These are phyloP conservation scores for Calonectria hawksworthii DNA, from an alignment of 2,329 filamentous ascomycete species.

Conservation along the genomic window DNA sequence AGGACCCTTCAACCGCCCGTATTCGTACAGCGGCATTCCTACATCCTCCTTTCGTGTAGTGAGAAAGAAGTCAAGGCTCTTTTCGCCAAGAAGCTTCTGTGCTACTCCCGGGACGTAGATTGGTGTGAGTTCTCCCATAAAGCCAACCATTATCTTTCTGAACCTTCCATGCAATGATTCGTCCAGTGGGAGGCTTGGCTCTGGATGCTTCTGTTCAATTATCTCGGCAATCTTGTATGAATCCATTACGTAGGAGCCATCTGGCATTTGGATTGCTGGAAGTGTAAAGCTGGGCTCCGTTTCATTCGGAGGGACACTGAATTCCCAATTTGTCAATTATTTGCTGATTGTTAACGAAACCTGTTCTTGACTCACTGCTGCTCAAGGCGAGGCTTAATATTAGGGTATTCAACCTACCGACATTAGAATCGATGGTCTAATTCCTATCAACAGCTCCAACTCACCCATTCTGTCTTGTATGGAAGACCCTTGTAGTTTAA, in stretches of 20 bases:
- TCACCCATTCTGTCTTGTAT: conserved; percentile 37
- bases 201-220: conserved; percentile 71
- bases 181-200: conserved; percentile 51
- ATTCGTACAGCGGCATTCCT: conserved; percentile 33
- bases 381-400: conserved; percentile 27
- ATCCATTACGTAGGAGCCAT: conserved; percentile 73
- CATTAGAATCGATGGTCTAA: background rate
- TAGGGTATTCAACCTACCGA: conserved; percentile 30
- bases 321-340: background rate
- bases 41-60: conserved; percentile 27
- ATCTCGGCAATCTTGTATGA: conserved; percentile 70
- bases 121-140: conserved; percentile 31
- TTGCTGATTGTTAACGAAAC: no score
- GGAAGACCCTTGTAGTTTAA: conserved; percentile 34
- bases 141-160: conserved; percentile 14
- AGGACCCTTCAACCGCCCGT: conserved; percentile 26
- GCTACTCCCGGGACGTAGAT: conserved; percentile 35
- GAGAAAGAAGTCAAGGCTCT: conserved; percentile 34
- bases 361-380: conserved; percentile 8
- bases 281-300: conserved; percentile 37
- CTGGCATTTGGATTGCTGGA: conserved; percentile 66
- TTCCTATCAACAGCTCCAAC: rapidly evolving
- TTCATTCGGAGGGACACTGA: conserved; percentile 28
- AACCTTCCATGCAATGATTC: conserved; percentile 23
- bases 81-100: conserved; percentile 22